Conservation (phyloP, 768 basidiomycete species). For the Trametes maxima region DNA sequence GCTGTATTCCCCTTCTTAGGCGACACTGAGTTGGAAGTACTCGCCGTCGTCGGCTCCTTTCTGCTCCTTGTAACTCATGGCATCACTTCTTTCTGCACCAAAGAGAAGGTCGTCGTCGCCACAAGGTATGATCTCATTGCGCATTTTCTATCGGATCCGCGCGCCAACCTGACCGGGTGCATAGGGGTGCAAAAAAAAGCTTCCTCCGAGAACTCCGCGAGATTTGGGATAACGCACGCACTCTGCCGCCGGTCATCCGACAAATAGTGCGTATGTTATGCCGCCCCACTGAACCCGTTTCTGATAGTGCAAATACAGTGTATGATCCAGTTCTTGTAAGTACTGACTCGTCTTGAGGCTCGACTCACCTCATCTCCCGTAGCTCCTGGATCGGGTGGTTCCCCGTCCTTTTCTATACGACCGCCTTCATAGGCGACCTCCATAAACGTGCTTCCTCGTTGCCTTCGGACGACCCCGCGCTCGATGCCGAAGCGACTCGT, state of each 20-base stretch:
- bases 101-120: slow-evolving; percentile 72
- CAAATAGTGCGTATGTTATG: slow-evolving; percentile 65
- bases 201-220: slow-evolving; percentile 53
- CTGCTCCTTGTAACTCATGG: slow-evolving; percentile 70
- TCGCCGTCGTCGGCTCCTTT: slow-evolving; percentile 73
- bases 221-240: slow-evolving; percentile 71
- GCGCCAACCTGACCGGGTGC: background rate
- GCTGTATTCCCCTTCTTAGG: slow-evolving; percentile 73
- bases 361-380: background rate
- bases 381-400: slow-evolving; percentile 93
- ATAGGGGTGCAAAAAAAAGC: slow-evolving; percentile 35
- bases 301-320: slow-evolving; percentile 46
- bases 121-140: slow-evolving; percentile 33
- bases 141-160: background rate
- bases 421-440: slow-evolving; percentile 86
- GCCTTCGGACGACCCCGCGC: slow-evolving; percentile 29
- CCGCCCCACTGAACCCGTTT: background rate
- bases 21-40: slow-evolving; percentile 74
- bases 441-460: slow-evolving; percentile 55
- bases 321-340: slow-evolving; percentile 80
- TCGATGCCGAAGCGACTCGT: slow-evolving; percentile 72
- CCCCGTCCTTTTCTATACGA: slow-evolving; percentile 86
- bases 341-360: slow-evolving; percentile 1
- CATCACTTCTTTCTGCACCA: slow-evolving; percentile 59
- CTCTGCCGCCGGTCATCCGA: slow-evolving; percentile 72